phyloP scores from a whole-genome alignment of 768 basidiomycete species.

The Tricholoma sp. region DNA sequence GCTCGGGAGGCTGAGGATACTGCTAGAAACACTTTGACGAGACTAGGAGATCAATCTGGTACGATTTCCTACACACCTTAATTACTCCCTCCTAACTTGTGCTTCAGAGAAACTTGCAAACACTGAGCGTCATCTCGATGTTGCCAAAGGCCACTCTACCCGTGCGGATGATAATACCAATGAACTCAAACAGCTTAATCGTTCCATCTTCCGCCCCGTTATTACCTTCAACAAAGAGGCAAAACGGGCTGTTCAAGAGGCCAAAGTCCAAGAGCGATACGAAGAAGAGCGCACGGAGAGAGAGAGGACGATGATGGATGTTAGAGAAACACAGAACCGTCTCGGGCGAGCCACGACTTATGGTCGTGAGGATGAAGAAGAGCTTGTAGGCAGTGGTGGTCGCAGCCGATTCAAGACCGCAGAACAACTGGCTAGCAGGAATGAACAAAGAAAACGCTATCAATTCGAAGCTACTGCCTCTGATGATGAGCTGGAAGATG shows the following conservation, averaged over 20 bases:
- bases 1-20: slow-evolving; percentile 98
- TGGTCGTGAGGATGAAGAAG: slow-evolving; percentile 44
- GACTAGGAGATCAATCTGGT: slow-evolving; percentile 94
- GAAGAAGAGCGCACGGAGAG: slow-evolving; percentile 81
- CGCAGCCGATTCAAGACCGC: slow-evolving; percentile 40
- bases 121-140: slow-evolving; percentile 92
- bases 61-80: slow-evolving; percentile 15
- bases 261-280: slow-evolving; percentile 78
- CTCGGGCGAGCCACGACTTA: slow-evolving; percentile 71
- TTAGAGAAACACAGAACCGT: slow-evolving; percentile 82
- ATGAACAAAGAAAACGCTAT: slow-evolving; percentile 74
- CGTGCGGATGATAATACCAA: slow-evolving; percentile 92
- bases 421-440: slow-evolving; percentile 48
- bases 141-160: slow-evolving; percentile 79
- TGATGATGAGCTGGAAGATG: slow-evolving; percentile 93
- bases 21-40: slow-evolving; percentile 74
- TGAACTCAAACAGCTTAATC: slow-evolving; percentile 91
- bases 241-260: slow-evolving; percentile 85
- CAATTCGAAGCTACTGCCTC: slow-evolving; percentile 89
- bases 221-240: slow-evolving; percentile 90
- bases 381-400: slow-evolving; percentile 30
- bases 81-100: background rate
- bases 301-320: slow-evolving; percentile 80
- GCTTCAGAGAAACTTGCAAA: slow-evolving; percentile 77
- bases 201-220: slow-evolving; percentile 90